Percentiles rank a stretch among this genome's conserved stretches.
Conservation (phyloP, 768 basidiomycete genomes). For the Neoboletus magnificus region DNA sequence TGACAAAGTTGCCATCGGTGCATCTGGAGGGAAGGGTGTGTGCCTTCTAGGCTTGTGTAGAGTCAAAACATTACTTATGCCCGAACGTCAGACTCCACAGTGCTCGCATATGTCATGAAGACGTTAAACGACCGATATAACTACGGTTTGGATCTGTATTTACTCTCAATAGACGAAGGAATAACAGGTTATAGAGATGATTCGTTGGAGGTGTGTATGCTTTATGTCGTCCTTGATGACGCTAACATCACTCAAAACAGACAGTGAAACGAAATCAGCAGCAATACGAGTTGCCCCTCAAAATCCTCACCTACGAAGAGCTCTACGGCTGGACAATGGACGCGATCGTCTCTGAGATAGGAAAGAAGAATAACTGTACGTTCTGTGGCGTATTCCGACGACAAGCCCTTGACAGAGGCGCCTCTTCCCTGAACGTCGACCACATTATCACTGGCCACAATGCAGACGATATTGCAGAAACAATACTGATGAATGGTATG, state of each 20-base stretch:
- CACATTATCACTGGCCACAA: constrained; percentile 99
- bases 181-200: constrained; percentile 98
- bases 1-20: constrained; percentile 94
- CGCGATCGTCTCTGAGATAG: constrained; percentile 88
- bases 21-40: constrained; percentile 95
- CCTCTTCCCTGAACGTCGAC: constrained; percentile 82
- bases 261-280: constrained; percentile 96
- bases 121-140: constrained; percentile 89
- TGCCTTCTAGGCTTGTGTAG: background rate
- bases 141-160: constrained; percentile 86
- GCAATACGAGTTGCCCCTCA: constrained; percentile 93
- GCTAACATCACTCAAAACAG: constrained; percentile 39
- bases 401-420: constrained; percentile 95
- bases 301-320: constrained; percentile 94
- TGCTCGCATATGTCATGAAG: constrained; percentile 96
- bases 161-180: constrained; percentile 97
- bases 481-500: constrained; percentile 97
- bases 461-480: constrained; percentile 98
- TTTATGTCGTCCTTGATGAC: constrained; percentile 2
- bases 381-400: constrained; percentile 98
- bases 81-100: constrained; percentile 78
- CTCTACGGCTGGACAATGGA: constrained; percentile 99
- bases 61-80: constrained; percentile 1
- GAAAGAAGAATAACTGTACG: constrained; percentile 97
- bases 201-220: constrained; percentile 75